phyloP scores from a whole-genome alignment of 805 yeast species.

The Metschnikowia cerradonensis region DNA sequence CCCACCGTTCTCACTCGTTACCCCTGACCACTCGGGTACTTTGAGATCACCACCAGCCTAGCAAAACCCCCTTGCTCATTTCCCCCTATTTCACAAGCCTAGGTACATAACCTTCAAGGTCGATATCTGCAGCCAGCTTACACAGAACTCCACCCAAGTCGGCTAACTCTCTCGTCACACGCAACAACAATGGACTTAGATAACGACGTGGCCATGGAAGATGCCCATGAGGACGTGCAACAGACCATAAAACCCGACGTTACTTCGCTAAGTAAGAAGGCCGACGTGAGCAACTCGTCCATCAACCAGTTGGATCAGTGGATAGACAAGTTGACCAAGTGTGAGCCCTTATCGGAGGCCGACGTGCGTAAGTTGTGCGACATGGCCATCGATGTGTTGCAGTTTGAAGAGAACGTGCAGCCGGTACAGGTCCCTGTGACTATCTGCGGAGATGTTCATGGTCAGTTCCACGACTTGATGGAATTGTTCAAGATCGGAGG shows the following conservation, averaged over 20 bases:
- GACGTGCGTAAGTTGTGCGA: constrained; percentile 78
- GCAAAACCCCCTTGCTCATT: neutral
- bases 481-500: constrained; percentile 87
- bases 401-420: constrained; percentile 90
- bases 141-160: neutral
- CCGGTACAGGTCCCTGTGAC: constrained; percentile 95
- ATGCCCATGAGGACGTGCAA: constrained; percentile 51
- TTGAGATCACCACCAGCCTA: neutral
- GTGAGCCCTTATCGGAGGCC: constrained; percentile 77
- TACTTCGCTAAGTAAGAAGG: constrained; percentile 31
- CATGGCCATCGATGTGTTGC: constrained; percentile 88
- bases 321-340: constrained; percentile 74
- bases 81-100: neutral
- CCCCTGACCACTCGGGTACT: constrained; percentile 3
- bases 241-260: constrained; percentile 28
- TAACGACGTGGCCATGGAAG: constrained; percentile 83
- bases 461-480: constrained; percentile 92
- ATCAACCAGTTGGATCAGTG: constrained; percentile 77
- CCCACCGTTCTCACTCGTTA: neutral
- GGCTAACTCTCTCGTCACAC: neutral
- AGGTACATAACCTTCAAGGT: neutral
- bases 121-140: neutral
- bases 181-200: constrained; percentile 60
- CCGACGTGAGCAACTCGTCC: constrained; percentile 31
- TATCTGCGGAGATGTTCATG: constrained; percentile 95